Percentiles rank a stretch among this genome's conserved stretches.
These are phyloP conservation scores for Astrocystis sublimbata DNA, from an alignment of 495 filamentous ascomycete species.

Conservation along the genomic window DNA sequence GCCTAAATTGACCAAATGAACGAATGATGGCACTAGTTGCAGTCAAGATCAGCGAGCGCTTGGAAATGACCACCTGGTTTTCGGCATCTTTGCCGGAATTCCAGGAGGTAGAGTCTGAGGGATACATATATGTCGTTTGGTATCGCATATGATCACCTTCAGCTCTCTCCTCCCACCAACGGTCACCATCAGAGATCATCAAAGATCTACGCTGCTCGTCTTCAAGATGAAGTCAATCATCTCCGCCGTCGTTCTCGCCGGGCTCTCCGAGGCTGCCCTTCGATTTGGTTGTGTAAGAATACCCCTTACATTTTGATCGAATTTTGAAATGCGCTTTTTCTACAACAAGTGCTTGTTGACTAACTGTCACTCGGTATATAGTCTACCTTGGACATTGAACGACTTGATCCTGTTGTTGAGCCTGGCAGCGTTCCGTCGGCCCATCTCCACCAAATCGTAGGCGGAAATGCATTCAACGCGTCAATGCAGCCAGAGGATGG, in stretches of 20 bases:
- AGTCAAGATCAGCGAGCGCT: constrained; percentile 19
- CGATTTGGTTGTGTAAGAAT: constrained; percentile 45
- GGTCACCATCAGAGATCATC: constrained; percentile 4
- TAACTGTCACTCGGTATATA: not conserved
- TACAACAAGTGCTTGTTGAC: no score
- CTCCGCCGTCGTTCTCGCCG: constrained; percentile 38
- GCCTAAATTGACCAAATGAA: constrained; percentile 30
- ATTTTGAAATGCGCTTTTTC: no score
- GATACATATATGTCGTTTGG: constrained; percentile 18
- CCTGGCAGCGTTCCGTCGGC: constrained; percentile 45
- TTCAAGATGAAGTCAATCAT: constrained; percentile 49
- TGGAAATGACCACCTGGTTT: constrained; percentile 7
- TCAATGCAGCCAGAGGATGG: constrained; percentile 41
- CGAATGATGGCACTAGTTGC: constrained; percentile 14
- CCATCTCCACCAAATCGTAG: constrained; percentile 55
- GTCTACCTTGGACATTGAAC: constrained; percentile 49
- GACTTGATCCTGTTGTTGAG: constrained; percentile 52
- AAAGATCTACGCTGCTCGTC: not conserved
- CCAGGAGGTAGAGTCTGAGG: not conserved
- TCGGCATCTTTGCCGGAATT: constrained; percentile 21
- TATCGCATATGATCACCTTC: not conserved
- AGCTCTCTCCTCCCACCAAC: no score
- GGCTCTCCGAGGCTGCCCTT: constrained; percentile 45
- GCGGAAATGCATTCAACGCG: constrained; percentile 53
- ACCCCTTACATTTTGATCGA: no score